Percentiles rank a stretch among this genome's conserved stretches.
Conservation (phyloP, 495 filamentous ascomycete genomes). For the Penicillium canariense region DNA sequence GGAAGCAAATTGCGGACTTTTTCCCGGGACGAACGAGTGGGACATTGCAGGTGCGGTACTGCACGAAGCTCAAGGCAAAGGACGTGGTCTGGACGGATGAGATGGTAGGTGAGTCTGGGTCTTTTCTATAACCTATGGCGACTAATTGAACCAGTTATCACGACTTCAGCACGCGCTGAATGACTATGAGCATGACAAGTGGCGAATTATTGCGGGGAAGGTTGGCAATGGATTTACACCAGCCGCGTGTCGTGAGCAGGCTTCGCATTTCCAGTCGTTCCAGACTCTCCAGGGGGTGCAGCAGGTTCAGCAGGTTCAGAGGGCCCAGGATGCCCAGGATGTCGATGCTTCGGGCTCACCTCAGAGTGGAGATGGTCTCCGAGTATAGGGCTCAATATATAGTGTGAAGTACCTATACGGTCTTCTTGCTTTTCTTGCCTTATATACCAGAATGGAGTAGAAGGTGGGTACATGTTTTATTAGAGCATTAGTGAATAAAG, state of each 20-base stretch:
- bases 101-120: conserved; percentile 52
- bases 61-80: conserved; percentile 89
- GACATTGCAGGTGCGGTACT: conserved; percentile 89
- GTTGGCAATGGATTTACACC: conserved; percentile 83
- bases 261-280: conserved; percentile 34
- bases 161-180: conserved; percentile 75
- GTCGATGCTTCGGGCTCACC: not conserved
- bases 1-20: conserved; percentile 95
- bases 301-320: not conserved
- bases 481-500: too few relatives aligned
- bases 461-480: too few relatives aligned
- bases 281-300: not conserved
- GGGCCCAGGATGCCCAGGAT: not conserved
- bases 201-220: conserved; percentile 83
- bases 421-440: not conserved
- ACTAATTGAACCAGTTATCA: conserved; percentile 55
- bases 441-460: too few relatives aligned
- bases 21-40: conserved; percentile 86
- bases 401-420: not conserved
- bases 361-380: not conserved
- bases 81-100: conserved; percentile 90
- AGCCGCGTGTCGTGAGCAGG: conserved; percentile 78
- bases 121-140: not conserved
- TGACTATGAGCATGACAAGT: conserved; percentile 87
- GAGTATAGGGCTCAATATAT: not conserved